phyloP scores from a whole-genome alignment of 2,329 filamentous ascomycete species.

The Aspergillus uvarum region DNA sequence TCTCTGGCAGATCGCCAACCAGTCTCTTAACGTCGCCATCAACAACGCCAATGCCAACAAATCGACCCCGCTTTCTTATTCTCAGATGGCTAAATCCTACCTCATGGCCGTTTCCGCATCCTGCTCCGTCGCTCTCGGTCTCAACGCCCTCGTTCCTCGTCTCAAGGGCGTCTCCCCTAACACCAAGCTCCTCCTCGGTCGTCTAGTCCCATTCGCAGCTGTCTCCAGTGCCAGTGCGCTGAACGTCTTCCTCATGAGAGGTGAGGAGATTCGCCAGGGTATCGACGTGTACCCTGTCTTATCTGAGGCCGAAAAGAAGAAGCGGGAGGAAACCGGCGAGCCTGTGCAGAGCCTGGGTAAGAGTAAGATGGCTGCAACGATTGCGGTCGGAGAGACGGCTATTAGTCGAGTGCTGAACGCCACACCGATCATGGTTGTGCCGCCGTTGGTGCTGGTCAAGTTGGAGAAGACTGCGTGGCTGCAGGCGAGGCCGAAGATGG shows the following conservation, averaged over 20 bases:
- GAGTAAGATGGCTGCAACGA: conserved; percentile 79
- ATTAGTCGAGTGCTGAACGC: conserved; percentile 88
- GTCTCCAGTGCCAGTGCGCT: conserved; percentile 87
- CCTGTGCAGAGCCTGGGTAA: conserved; percentile 75
- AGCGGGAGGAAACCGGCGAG: conserved; percentile 63
- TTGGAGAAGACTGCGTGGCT: conserved; percentile 85
- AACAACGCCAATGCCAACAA: conserved; percentile 99
- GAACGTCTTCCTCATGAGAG: conserved; percentile 97
- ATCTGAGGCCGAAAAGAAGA: conserved; percentile 65
- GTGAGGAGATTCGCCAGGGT: conserved; percentile 87
- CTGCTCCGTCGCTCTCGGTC: conserved; percentile 86
- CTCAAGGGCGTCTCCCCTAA: conserved; percentile 73
- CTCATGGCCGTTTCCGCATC: conserved; percentile 87
- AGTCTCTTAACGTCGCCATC: conserved; percentile 96
- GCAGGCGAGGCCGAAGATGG: conserved; percentile 70
- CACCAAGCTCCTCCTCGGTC: conserved; percentile 71
- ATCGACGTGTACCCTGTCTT: conserved; percentile 90
- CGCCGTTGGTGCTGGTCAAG: conserved; percentile 78
- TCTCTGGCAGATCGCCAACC: conserved; percentile 93
- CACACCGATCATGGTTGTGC: conserved; percentile 95
- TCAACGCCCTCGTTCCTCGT: conserved; percentile 85
- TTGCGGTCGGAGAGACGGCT: conserved; percentile 92
- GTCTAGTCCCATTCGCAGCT: conserved; percentile 94
- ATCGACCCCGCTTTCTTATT: conserved; percentile 79
- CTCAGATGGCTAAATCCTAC: conserved; percentile 85